A percentile compares a stretch with the other conserved stretches of the same genome.
These are phyloP conservation scores for Hypoxylon sp. DNA, from an alignment of 2,329 filamentous ascomycete genomes.

Conservation along the genomic window DNA sequence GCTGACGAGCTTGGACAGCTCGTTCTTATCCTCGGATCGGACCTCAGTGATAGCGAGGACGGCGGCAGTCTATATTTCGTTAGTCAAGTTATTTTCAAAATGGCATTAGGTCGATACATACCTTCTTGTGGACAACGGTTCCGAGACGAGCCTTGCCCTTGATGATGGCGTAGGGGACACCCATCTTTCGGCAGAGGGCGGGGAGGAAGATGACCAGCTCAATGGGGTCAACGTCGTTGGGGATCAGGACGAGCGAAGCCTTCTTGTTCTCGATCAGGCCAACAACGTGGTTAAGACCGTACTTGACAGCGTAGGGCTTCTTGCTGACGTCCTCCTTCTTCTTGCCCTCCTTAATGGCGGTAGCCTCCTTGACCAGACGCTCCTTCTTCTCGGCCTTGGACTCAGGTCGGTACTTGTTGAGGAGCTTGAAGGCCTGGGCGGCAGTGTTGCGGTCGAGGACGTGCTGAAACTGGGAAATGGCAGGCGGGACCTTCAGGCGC, in stretches of 20 bases:
- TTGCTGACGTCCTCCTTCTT: constrained; percentile 99
- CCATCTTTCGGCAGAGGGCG: constrained; percentile 99
- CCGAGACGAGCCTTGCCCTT: constrained; percentile 99
- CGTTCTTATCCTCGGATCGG: constrained; percentile 97
- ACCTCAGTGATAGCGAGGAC: constrained; percentile 97
- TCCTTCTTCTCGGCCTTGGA: constrained; percentile 99
- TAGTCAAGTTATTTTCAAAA: constrained; percentile 48
- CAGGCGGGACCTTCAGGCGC: constrained; percentile 97
- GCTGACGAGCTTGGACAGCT: constrained; percentile 96
- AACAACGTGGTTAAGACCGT: constrained; percentile 99
- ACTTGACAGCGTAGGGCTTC: constrained; percentile 99
- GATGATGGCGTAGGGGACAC: constrained; percentile 97
- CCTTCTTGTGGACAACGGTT: constrained; percentile 99
- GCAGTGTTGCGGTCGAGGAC: constrained; percentile 97
- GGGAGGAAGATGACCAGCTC: constrained; percentile 99
- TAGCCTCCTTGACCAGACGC: constrained; percentile 97
- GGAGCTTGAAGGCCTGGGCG: constrained; percentile 97
- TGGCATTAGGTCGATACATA: constrained; percentile 56
- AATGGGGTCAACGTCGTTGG: constrained; percentile 99
- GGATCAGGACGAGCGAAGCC: constrained; percentile 96
- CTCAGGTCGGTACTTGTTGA: constrained; percentile 99
- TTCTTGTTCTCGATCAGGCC: constrained; percentile 99
- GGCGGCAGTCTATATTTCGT: constrained; percentile 86
- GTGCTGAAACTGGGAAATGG: constrained; percentile 97
- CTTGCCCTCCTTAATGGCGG: constrained; percentile 97